Conservation (phyloP, 2,329 filamentous ascomycete genomes). For the Fusarium acutatum region DNA sequence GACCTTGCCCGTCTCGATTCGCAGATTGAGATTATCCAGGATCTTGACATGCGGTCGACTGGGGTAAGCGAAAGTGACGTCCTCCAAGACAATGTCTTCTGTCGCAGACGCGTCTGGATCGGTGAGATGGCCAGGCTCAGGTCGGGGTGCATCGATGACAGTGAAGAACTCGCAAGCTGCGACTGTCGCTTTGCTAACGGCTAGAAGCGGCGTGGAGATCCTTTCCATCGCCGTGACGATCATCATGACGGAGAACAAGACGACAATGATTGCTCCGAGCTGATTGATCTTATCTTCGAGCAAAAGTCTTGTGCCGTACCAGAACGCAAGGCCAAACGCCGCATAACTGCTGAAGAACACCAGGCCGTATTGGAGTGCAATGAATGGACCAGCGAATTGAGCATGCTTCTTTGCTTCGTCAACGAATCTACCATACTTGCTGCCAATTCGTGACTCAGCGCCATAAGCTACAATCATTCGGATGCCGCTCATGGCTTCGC, state of each 20-base stretch:
- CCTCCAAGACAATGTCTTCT: constrained; percentile 58
- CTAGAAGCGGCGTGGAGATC: background rate
- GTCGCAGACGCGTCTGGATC: background rate
- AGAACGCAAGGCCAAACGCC: constrained; percentile 12
- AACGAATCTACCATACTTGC: constrained; percentile 49
- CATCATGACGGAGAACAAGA: constrained; percentile 6
- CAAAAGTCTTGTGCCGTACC: constrained; percentile 3
- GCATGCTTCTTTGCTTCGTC: constrained; percentile 47
- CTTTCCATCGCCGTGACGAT: background rate
- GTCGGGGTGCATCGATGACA: background rate
- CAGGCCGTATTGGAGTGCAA: constrained; percentile 39
- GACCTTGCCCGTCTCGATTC: constrained; percentile 70
- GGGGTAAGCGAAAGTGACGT: constrained; percentile 77
- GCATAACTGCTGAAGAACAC: constrained; percentile 16
- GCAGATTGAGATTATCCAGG: constrained; percentile 65
- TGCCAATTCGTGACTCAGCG: constrained; percentile 48
- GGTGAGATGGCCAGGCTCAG: background rate
- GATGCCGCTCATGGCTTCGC: constrained; percentile 52
- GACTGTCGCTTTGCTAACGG: background rate
- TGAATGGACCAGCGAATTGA: constrained; percentile 32
- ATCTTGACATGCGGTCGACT: constrained; percentile 70
- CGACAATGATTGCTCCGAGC: background rate
- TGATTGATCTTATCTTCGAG: background rate
- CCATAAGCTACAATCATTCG: constrained; percentile 55
- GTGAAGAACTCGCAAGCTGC: constrained; percentile 8